These are phyloP conservation scores for Parasitella parasitica DNA, from an alignment of 371 early-diverging fungal genomes.

Conservation along the genomic window DNA sequence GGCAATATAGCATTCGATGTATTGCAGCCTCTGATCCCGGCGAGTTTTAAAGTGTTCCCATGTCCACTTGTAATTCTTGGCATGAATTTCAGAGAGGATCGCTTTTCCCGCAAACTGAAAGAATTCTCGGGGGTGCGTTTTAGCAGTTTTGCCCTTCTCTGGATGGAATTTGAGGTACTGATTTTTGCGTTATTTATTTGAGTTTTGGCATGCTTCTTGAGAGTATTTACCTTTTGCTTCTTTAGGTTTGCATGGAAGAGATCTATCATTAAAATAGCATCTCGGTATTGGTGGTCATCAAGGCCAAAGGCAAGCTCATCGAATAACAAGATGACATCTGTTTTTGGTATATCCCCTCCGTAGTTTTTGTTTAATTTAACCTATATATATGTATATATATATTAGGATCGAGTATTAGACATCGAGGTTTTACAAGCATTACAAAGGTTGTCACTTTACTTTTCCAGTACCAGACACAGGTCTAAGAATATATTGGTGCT, in stretches of 20 bases:
- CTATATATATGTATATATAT: too few species aligned
- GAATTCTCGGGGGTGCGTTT: conserved; percentile 72
- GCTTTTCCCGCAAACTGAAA: conserved; percentile 77
- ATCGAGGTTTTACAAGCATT: too few species aligned
- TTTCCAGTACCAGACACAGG: conserved; percentile 85
- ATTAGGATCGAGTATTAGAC: too few species aligned
- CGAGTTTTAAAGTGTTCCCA: conserved; percentile 75
- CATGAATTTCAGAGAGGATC: conserved; percentile 74
- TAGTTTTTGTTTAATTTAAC: conserved; percentile 57
- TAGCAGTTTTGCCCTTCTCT: conserved; percentile 59
- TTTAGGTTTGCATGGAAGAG: conserved; percentile 69
- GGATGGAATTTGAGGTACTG: conserved; percentile 78
- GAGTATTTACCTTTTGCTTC: conserved; percentile 65
- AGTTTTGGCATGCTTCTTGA: too few species aligned
- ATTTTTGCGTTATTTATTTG: neutral
- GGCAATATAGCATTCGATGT: conserved; percentile 66
- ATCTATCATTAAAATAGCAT: conserved; percentile 66
- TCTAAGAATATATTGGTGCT: conserved; percentile 71
- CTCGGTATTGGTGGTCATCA: conserved; percentile 77
- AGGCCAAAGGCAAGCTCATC: conserved; percentile 80
- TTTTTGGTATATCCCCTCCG: conserved; percentile 48
- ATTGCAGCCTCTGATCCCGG: conserved; percentile 67
- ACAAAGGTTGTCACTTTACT: conserved; percentile 45
- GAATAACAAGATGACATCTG: conserved; percentile 61
- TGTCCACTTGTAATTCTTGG: conserved; percentile 67